Conservation (phyloP, 2,329 filamentous ascomycete species). For the Epichloe elymi region DNA sequence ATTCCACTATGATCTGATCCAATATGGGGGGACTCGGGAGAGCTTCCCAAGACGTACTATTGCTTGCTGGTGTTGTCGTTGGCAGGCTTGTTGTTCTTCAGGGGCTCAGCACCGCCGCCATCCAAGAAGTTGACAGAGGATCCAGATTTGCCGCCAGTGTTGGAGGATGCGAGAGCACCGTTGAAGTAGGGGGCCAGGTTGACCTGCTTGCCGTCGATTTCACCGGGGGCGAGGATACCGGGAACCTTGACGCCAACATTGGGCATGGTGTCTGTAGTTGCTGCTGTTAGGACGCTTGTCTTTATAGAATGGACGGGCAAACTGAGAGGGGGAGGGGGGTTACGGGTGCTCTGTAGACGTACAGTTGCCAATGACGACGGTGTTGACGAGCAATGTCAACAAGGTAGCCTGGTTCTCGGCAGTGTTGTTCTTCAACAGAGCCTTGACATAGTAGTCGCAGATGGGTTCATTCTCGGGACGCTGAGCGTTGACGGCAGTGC, state of each 20-base stretch:
- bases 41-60: slow-evolving; percentile 27
- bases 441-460: slow-evolving; percentile 51
- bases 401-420: slow-evolving; percentile 43
- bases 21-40: not conserved
- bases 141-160: slow-evolving; percentile 30
- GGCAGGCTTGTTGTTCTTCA: slow-evolving; percentile 42
- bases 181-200: slow-evolving; percentile 48
- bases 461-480: slow-evolving; percentile 37
- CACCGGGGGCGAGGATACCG: slow-evolving; percentile 42
- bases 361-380: slow-evolving; percentile 51
- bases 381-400: slow-evolving; percentile 46
- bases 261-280: slow-evolving; percentile 31
- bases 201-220: slow-evolving; percentile 35
- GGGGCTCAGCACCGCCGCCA: slow-evolving; percentile 40
- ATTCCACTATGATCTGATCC: not conserved
- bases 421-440: slow-evolving; percentile 45
- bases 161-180: slow-evolving; percentile 39
- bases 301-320: too few species aligned
- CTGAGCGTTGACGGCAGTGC: slow-evolving; percentile 22
- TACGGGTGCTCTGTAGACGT: not conserved
- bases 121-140: slow-evolving; percentile 47
- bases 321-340: too few species aligned
- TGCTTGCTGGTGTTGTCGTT: slow-evolving; percentile 23
- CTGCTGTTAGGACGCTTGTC: too few species aligned
- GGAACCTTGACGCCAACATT: slow-evolving; percentile 39